Base-by-base conservation (phyloP, 345 rosid species). In the Excoecaria agallocha region DNA sequence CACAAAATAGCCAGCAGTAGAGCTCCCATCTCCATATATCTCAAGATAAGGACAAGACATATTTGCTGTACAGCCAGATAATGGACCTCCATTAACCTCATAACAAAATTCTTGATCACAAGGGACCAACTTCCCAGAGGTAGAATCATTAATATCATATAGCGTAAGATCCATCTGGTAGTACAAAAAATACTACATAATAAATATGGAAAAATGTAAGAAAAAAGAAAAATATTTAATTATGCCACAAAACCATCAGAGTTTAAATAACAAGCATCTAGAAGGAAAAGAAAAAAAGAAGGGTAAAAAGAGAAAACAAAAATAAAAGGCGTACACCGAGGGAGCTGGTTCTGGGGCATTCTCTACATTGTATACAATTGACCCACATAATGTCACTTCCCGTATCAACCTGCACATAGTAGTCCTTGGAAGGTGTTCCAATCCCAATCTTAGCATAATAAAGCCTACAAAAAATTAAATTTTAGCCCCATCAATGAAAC, bases 301-400 rank as follows among this genome's bases (percentile, higher is more conserved):
- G 11, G 30, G 68, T 11, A 54, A 8, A 8, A 37, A 70, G 1
- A 68, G 9, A 4, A 41, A 58, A 25, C 22, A 54, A 37, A 16
- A 55, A 65, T 7, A 69, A 55, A 30, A 66, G 38, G 69, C 91
- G 12, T 92, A 94, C 98, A 79, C 97, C 97, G 77, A 95, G 97
- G 58, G 91, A 84, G 90, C 98, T 95, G 80, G 86, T 85, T 77
- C n/a, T 87, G 6, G 98, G 99, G 83, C 99, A 95, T 41, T 90
- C 94, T 55, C 65, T 84, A 75, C 99, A 93, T 35, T 91, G 86
- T 22, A 89, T 89, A 66, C 98, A 93, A 82, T 95, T 95, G 6
- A 95, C 98, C 99, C 99, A 95, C 96, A 91, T 91, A 48, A 91
- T 82, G 77, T 95, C 98, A 79, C 98, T 95, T 10, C 99, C 99